These are phyloP conservation scores for Apocynum venetum DNA, from an alignment of 257 asterid genomes.

Conservation along the genomic window DNA sequence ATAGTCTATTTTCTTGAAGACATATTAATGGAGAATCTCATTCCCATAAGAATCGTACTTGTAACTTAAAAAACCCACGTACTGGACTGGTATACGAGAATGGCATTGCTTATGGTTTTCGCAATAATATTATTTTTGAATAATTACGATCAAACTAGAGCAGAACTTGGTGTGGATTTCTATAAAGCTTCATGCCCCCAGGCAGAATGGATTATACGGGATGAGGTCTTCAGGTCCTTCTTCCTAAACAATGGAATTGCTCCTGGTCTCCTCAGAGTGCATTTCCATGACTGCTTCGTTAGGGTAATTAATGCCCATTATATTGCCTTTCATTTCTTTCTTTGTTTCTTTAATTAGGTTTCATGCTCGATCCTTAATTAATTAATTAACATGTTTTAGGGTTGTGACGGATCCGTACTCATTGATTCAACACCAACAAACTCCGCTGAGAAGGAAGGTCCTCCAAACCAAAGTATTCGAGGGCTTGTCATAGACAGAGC, in stretches of 20 bases:
- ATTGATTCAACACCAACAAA: constrained; percentile 47
- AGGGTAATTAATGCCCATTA: background rate
- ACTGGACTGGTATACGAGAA: no score
- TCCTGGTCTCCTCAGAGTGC: constrained; percentile 6
- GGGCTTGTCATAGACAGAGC: constrained; percentile 64
- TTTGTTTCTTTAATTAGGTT: no score
- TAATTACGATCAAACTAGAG: background rate
- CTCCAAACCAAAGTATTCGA: constrained; percentile 57
- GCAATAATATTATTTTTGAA: background rate
- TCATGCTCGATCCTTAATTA: no score
- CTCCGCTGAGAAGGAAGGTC: constrained; percentile 71
- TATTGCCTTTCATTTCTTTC: no score
- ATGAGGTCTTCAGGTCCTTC: background rate
- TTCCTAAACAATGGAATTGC: background rate
- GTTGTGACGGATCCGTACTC: constrained; percentile 83
- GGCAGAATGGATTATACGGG: background rate
- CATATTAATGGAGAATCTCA: no score
- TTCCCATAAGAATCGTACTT: no score
- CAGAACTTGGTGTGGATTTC: constrained; percentile 7
- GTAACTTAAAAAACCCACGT: background rate
- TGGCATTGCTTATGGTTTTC: background rate
- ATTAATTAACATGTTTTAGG: constrained; percentile 28
- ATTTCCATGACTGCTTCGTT: constrained; percentile 15
- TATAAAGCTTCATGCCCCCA: background rate
- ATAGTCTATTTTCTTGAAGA: no score